Conservation (phyloP, 2,329 filamentous ascomycete species). For the Fusarium solani-melongenae region DNA sequence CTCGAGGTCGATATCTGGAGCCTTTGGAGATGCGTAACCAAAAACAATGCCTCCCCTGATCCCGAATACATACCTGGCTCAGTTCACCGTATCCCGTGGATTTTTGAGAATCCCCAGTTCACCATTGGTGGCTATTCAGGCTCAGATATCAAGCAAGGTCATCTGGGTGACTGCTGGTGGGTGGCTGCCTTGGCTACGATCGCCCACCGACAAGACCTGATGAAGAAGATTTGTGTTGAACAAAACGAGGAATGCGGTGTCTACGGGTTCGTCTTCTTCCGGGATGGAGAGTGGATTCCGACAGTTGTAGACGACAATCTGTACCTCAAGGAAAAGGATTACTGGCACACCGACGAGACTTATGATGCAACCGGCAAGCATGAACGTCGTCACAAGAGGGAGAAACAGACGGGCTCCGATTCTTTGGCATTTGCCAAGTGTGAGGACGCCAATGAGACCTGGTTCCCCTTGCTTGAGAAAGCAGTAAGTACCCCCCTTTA, state of each 20-base stretch:
- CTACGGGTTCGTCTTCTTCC: slow-evolving; percentile 79
- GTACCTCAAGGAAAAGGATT: slow-evolving; percentile 46
- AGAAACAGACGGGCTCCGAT: slow-evolving; percentile 74
- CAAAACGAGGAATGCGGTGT: slow-evolving; percentile 75
- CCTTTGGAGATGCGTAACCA: slow-evolving; percentile 20
- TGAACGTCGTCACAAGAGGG: slow-evolving; percentile 69
- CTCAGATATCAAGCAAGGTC: slow-evolving; percentile 56
- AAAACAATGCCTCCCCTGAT: slow-evolving; percentile 2
- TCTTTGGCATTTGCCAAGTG: slow-evolving; percentile 78
- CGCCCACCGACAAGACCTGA: slow-evolving; percentile 72
- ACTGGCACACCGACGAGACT: slow-evolving; percentile 54
- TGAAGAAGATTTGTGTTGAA: slow-evolving; percentile 74
- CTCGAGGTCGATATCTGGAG: slow-evolving; percentile 23
- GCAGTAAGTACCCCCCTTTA: slow-evolving; percentile 52
- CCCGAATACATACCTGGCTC: slow-evolving; percentile 46
- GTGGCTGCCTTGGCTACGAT: slow-evolving; percentile 76
- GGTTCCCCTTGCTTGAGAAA: slow-evolving; percentile 79
- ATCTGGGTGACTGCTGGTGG: slow-evolving; percentile 78
- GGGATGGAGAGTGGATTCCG: slow-evolving; percentile 77
- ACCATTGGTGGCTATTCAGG: slow-evolving; percentile 53
- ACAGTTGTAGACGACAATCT: slow-evolving; percentile 78
- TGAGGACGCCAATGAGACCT: slow-evolving; percentile 76
- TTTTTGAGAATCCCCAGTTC: slow-evolving; percentile 55
- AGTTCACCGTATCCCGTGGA: slow-evolving; percentile 57
- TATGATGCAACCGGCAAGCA: slow-evolving; percentile 59